Evolutionary conservation across 2,329 filamentous ascomycete species (phyloP), one percentile per base, ranked within the genome.

Genomic region (Amesomyces nigricolor): DNA sequence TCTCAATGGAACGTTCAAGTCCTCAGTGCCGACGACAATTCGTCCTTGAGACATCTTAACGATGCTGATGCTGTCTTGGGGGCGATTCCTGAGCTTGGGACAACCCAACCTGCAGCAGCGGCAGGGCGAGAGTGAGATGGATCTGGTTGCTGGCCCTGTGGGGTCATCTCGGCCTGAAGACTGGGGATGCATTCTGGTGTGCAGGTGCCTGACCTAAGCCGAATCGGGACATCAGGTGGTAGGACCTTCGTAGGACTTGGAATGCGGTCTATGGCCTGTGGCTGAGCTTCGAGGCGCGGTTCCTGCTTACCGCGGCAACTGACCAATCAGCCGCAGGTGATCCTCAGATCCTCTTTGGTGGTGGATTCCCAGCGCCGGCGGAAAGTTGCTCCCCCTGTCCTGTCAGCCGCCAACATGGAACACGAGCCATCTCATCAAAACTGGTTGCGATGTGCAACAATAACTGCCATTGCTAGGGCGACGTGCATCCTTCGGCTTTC

Each of bases 191-290:
- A 51, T 44, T 46, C 10, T 29, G 35, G 22, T 19, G 43, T 49
- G 38, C 56, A 54, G 56, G 59, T 59, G 59, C 59, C 57, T 56
- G 59, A 59, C 26, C 59, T 61, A 61, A 54, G 30, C 57, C 54
- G 5, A 40, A 57, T 47, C 29, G 17, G 57, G 54, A 44, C 43
- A 38, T 43, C 39, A 4, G 30, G 35, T 51, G 54, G 59, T 61
- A 61, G 59, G 57, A 59, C 59, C 58, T 56, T 57, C 57, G 59
- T 61, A 61, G 59, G 59, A 61, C 59, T 61, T 58, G 53, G 51
- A 10, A 13, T 17, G 46, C 17, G 19, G 22, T 35, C 39, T 48
- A 47, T 14, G 39, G 40, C 30, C 37, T 57, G 59, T 61, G 59
- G 59, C 59, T 61, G 52, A 54, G 59, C 22, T 19, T 13, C 40